Evolutionary conservation across 2,329 filamentous ascomycete species (phyloP).

Genomic region (Penicillium sp.): DNA sequence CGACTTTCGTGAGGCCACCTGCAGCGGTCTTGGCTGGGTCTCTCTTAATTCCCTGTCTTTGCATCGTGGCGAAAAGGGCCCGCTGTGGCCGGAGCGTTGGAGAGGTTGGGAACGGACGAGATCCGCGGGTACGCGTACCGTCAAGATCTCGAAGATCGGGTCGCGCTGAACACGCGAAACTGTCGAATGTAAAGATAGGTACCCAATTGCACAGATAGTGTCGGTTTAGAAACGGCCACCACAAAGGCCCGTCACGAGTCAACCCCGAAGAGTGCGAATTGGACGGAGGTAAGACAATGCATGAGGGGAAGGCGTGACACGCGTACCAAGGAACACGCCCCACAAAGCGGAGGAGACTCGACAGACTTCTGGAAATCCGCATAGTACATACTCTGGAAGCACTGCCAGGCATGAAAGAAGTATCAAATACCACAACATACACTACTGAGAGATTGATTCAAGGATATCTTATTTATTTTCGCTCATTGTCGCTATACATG

Average conservation of each 20-base stretch:
- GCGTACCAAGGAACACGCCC: slow-evolving; percentile 11
- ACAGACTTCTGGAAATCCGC: background rate
- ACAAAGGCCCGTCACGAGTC: background rate
- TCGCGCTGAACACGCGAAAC: background rate
- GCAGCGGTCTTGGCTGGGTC: slow-evolving; percentile 31
- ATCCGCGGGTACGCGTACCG: background rate
- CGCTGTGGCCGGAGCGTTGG: background rate
- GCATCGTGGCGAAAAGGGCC: slow-evolving; percentile 19
- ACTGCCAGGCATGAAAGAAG: too few species aligned
- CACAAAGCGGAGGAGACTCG: slow-evolving; percentile 5
- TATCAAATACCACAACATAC: too few species aligned
- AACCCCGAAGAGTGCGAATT: background rate
- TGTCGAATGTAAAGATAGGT: background rate
- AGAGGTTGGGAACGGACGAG: background rate
- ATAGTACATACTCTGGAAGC: too few species aligned
- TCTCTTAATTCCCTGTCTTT: slow-evolving; percentile 15
- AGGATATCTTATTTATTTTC: background rate
- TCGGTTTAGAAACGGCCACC: background rate
- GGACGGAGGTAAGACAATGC: background rate
- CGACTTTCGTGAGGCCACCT: slow-evolving; percentile 26
- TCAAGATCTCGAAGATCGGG: slow-evolving; percentile 3
- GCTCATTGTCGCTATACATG: slow-evolving; percentile 10
- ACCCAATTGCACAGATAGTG: background rate
- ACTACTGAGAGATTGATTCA: background rate
- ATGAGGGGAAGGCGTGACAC: slow-evolving; percentile 28